Evolutionary conservation across 1,284 basidiomycete species (phyloP).

Genomic region (Thelephora terrestris): DNA sequence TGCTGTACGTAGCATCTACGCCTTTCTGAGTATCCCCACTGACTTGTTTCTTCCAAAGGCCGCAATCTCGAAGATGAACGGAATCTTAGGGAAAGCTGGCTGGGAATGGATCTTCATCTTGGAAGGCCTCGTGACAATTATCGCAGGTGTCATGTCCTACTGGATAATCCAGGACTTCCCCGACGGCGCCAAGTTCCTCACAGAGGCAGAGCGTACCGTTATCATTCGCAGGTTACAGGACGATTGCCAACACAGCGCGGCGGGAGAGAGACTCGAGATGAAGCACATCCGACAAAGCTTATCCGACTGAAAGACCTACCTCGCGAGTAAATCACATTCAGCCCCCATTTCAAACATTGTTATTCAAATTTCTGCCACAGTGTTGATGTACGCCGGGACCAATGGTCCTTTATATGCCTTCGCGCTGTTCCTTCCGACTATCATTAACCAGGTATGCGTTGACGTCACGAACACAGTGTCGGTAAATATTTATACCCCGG

Average conservation of each 20-base stretch:
- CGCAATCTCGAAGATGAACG: conserved; percentile 44
- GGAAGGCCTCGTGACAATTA: conserved; percentile 18
- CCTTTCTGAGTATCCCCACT: neutral
- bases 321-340: conserved; percentile 31
- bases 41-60: conserved; percentile 25
- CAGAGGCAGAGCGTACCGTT: conserved; percentile 21
- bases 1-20: conserved; percentile 27
- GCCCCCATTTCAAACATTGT: neutral
- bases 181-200: conserved; percentile 37
- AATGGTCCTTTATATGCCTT: neutral
- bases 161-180: conserved; percentile 79
- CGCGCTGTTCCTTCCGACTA: conserved; percentile 37
- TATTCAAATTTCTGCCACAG: conserved; percentile 14
- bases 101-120: conserved; percentile 64
- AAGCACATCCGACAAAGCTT: conserved; percentile 38
- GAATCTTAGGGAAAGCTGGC: conserved; percentile 33
- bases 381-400: conserved; percentile 37
- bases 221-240: conserved; percentile 24
- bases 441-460: conserved; percentile 33
- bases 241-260: conserved; percentile 30
- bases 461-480: neutral
- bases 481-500: neutral
- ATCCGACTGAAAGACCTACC: conserved; percentile 42
- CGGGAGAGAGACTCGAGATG: conserved; percentile 38
- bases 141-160: conserved; percentile 57